A percentile compares a stretch with the other conserved stretches of the same genome.
These are phyloP conservation scores for Myriosclerotinia duriaeana DNA, from an alignment of 2,329 filamentous ascomycete species.

Conservation along the genomic window DNA sequence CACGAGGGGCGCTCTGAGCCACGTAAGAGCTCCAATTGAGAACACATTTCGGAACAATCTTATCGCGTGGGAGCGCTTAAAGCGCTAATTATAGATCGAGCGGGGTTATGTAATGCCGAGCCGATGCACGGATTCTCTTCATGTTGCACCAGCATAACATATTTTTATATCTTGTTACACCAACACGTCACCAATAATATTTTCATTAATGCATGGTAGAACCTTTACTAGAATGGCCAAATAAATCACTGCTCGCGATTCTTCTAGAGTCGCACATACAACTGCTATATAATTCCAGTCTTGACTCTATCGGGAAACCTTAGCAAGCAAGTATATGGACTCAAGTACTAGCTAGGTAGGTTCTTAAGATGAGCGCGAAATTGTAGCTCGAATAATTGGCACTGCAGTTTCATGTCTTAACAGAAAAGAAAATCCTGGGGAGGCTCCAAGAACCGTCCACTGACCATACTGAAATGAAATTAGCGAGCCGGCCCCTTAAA, in stretches of 20 bases:
- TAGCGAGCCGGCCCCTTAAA: neutral
- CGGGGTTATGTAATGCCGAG: constrained; percentile 10
- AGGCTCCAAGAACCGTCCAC: neutral
- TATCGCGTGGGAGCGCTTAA: constrained; percentile 20
- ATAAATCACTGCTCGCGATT: neutral
- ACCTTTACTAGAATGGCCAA: neutral
- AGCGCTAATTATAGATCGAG: neutral
- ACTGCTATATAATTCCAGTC: neutral
- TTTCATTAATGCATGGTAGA: neutral
- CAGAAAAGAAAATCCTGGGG: neutral
- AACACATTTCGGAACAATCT: constrained; percentile 21
- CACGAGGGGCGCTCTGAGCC: constrained; percentile 21
- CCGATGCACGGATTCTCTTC: neutral
- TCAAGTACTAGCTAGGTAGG: neutral
- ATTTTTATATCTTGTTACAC: neutral
- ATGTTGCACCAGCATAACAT: neutral
- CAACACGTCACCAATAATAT: neutral
- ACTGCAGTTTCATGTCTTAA: neutral
- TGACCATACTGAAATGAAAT: neutral
- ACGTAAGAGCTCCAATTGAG: constrained; percentile 26
- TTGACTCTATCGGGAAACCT: neutral
- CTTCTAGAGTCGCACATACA: neutral
- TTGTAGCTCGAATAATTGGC: neutral
- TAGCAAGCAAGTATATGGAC: neutral
- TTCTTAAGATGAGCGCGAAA: neutral